Percentiles rank a stretch among this genome's conserved stretches.
Conservation (phyloP, 257 asterid genomes). For the Paraleonurus japonicus region DNA sequence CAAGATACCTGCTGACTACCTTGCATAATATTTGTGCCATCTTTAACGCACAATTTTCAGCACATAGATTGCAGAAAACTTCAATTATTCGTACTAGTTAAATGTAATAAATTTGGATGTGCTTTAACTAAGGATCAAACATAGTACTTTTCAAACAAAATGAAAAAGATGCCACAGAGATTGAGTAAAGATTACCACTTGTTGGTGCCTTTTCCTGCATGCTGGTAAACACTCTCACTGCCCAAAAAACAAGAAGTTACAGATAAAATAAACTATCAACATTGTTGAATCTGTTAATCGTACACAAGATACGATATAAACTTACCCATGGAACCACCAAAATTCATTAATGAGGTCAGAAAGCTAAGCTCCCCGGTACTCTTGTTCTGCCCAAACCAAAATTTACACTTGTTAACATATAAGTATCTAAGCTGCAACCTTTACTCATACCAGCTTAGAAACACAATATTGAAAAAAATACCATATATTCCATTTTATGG, state of each 20-base stretch:
- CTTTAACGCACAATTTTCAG: not conserved
- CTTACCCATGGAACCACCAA: constrained; percentile 87
- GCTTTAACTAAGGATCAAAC: not conserved
- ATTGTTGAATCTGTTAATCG: not conserved
- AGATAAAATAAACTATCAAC: constrained; percentile 4
- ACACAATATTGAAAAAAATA: not conserved
- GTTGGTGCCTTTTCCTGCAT: constrained; percentile 88
- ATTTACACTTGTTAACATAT: constrained; percentile 23
- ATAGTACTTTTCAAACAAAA: constrained; percentile 5
- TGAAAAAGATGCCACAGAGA: not conserved
- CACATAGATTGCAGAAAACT: not conserved
- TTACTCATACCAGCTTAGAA: not conserved
- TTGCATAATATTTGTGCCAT: not conserved
- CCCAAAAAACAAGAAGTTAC: constrained; percentile 25
- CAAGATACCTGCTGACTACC: not conserved
- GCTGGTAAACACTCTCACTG: constrained; percentile 97
- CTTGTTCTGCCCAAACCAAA: constrained; percentile 61
- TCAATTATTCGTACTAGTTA: not conserved
- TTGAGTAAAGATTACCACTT: constrained; percentile 60
- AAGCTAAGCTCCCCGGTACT: constrained; percentile 98
- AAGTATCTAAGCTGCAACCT: not conserved
- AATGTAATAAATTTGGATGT: not conserved
- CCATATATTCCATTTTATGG: not conserved
- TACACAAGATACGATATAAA: constrained; percentile 10
- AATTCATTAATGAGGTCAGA: constrained; percentile 86